A percentile compares a stretch with the other conserved stretches of the same genome.
These are phyloP conservation scores for Suillus lakei DNA, from an alignment of 768 basidiomycete genomes.

Conservation along the genomic window DNA sequence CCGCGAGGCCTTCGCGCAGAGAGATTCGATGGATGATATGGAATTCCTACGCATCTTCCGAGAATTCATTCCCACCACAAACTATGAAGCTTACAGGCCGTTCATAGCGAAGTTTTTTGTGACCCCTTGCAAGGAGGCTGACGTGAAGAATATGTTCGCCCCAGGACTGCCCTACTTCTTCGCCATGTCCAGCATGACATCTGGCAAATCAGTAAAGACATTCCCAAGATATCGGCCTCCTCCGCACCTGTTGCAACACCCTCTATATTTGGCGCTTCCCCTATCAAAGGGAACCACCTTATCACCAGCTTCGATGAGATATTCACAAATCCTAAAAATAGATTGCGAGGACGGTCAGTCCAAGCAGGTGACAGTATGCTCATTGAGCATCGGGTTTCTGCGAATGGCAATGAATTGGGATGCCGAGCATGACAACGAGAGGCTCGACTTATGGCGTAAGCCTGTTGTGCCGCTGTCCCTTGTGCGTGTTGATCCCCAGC, in stretches of 20 bases:
- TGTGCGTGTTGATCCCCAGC: not conserved
- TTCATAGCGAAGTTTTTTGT: slow-evolving; percentile 20
- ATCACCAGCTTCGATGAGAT: not conserved
- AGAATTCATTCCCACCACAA: slow-evolving; percentile 22
- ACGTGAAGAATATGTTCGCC: slow-evolving; percentile 29
- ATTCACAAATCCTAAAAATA: not conserved
- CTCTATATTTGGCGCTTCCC: not conserved
- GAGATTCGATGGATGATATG: not conserved
- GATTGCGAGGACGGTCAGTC: not conserved
- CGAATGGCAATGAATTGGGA: slow-evolving; percentile 2
- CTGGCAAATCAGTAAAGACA: slow-evolving; percentile 21
- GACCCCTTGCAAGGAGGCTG: slow-evolving; percentile 9
- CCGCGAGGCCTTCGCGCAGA: not conserved
- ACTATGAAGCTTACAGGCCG: slow-evolving; percentile 26
- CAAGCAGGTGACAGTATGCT: not conserved
- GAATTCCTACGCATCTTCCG: slow-evolving; percentile 22
- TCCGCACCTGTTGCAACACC: not conserved
- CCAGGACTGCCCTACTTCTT: slow-evolving; percentile 28
- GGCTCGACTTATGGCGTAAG: not conserved
- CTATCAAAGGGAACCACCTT: not conserved
- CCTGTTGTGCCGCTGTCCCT: not conserved
- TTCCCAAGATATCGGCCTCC: slow-evolving; percentile 26
- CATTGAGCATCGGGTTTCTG: not conserved
- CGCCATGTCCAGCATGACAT: slow-evolving; percentile 26
- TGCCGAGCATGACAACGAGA: not conserved